Evolutionary conservation across 345 rosid genomes (phyloP), one percentile per base, ranked within the genome.

Genomic region (Mercurialis annua): DNA sequence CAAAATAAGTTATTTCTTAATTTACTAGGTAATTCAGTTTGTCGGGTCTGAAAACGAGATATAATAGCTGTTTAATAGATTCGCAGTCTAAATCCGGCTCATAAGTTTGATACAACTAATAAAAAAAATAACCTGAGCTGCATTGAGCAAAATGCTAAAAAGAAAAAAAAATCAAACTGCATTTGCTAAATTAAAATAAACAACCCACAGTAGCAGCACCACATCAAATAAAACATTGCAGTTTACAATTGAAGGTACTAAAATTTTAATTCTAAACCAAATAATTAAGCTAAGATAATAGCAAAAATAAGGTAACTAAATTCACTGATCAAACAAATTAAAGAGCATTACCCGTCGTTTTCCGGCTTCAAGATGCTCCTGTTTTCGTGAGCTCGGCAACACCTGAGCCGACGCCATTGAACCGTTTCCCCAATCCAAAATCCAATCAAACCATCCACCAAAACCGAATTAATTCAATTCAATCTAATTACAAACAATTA

Each of bases 351-450:
- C 99, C 99, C 90, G 88, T 42, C 95, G 90, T 58, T 92, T 90
- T 64, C 98, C 99, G 72, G 98, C 98, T 73, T 89, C 87, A 67
- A 89, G 83, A 81, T 80, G 96, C 75, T 85, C 95, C 73, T 86
- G 95, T 73, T 87, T 87, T 60, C 89, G 86, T 4, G 94, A 81
- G 64, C 73, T 77, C 47, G 90, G 88, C 78, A 87, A 78, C 65
- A 86, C 94, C 86, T 85, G 96, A 78, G 92, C 98, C 63, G 98
- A 94, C 50, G 99, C 96, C 99, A 94, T 94, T 72, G 17, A 46
- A 65, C 63, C 67, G 61, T 16, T 47, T 55, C 40, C 4, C 62
- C 11, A 20, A 38, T 31, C 48, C 23, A 23, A 21, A 34, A 54
- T 33, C 62, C 26, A 51, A 40, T 18, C 17, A 57, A 30, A 49